A percentile compares a stretch with the other conserved stretches of the same genome.
Conservation (phyloP, 257 asterid species). For the Lycium barbarum region DNA sequence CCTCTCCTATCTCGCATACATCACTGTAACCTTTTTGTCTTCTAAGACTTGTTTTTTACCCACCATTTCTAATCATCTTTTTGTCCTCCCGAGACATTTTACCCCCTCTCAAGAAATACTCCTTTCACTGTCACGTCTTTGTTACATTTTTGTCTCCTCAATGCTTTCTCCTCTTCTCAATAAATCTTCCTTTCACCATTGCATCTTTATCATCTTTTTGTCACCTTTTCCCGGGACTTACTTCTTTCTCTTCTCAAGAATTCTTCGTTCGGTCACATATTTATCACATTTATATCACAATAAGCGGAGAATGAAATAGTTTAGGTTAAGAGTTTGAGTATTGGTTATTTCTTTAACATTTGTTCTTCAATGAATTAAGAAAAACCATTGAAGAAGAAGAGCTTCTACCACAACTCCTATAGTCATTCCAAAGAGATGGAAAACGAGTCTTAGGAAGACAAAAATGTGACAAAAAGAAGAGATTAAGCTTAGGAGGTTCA, state of each 20-base stretch:
- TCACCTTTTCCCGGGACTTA: neutral
- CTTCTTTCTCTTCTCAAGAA: neutral
- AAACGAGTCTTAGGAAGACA: neutral
- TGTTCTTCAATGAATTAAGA: conserved; percentile 3
- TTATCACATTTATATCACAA: neutral
- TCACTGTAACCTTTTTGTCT: neutral
- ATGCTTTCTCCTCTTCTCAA: neutral
- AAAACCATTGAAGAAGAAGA: neutral
- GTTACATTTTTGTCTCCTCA: neutral
- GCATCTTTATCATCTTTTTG: neutral
- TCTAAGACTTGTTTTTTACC: neutral
- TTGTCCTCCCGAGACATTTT: neutral
- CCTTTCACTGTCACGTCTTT: neutral
- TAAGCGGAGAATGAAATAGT: neutral
- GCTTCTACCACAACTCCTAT: neutral
- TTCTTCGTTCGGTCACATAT: neutral
- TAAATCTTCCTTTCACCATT: conserved; percentile 9
- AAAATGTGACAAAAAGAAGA: neutral
- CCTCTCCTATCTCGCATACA: neutral
- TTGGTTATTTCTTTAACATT: neutral
- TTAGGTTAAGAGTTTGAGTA: neutral
- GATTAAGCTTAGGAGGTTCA: neutral
- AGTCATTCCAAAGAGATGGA: neutral
- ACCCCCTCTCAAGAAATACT: neutral
- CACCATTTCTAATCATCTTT: neutral